These are phyloP conservation scores for Chaetomiaceae sp. DNA, from an alignment of 2,329 filamentous ascomycete genomes.

Conservation along the genomic window DNA sequence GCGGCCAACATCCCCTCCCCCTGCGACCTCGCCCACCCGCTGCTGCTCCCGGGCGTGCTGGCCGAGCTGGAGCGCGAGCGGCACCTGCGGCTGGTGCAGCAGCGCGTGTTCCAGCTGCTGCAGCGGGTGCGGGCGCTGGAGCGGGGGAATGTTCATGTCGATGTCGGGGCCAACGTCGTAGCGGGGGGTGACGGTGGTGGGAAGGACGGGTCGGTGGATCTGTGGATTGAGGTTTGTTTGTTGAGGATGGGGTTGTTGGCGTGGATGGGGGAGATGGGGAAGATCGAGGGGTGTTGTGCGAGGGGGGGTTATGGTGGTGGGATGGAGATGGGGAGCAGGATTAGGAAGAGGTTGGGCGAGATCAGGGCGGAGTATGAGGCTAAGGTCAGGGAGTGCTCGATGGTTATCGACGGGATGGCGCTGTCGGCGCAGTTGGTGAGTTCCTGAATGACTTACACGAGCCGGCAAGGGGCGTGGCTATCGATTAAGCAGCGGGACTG, in stretches of 20 bases:
- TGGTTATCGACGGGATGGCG: conserved; percentile 17
- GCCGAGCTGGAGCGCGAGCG: neutral
- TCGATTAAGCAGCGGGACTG: neutral
- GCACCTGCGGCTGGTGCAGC: neutral
- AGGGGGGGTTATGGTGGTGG: neutral
- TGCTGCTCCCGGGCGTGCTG: conserved; percentile 1
- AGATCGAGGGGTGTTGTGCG: conserved; percentile 15
- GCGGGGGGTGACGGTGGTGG: too few species aligned
- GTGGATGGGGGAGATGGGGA: conserved; percentile 20
- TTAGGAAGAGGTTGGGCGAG: conserved; percentile 12
- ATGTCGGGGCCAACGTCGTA: too few species aligned
- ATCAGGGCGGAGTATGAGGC: conserved; percentile 17
- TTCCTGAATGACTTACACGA: too few species aligned
- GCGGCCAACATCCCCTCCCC: neutral
- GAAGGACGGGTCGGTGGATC: neutral
- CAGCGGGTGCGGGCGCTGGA: neutral
- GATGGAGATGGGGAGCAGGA: conserved; percentile 6
- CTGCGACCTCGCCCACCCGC: neutral
- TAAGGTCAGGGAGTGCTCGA: conserved; percentile 14
- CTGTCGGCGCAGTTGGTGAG: conserved; percentile 17
- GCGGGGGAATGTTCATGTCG: neutral
- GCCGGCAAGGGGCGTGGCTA: neutral
- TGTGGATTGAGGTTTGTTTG: conserved; percentile 21
- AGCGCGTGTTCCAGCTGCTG: neutral
- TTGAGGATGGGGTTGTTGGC: conserved; percentile 16